Base-by-base conservation (phyloP, 1,284 basidiomycete species). In the Polyporus tsugae region DNA sequence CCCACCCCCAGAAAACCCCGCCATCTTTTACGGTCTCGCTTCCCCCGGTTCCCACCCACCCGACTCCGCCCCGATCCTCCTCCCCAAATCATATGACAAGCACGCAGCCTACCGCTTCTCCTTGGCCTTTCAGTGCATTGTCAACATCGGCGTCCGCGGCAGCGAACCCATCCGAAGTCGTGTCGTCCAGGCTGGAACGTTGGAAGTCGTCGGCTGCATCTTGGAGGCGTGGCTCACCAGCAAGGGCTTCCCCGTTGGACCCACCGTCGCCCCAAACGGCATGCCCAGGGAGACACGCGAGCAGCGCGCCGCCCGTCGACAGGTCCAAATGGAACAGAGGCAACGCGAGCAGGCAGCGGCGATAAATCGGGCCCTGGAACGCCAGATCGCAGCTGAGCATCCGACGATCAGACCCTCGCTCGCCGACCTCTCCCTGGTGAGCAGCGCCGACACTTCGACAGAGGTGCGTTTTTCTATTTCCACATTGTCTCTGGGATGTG, bases 131-230 rank as follows among this genome's bases (percentile, higher is more conserved):
- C 97, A 99, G 78, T 98, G 96, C 78, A 92, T 99, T 58, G 96
- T 98, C 74, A 99, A 99, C 81, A 96, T 99, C 74, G 97, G 98
- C 59, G 97, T 99, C 0, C 87, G 97, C 46, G 98, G 98, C n/a
- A 95, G 91, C 72, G 97, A 99, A 79, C 88, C 89, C 35, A 96
- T 97, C 74, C 86, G 97, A 55, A 94, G 93, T 65, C 86, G 97
- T 4, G 97, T 99, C 25, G 98, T 99, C 2, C 96, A 99, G 80
- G 96, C 97, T 0, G 97, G 97, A 35, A 96, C 97, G 1, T 86
- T 99, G 22, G 95, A 98, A 70, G 94, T 99, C 44, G 96, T 98
- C 2, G 95, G 96, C 6, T 95, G 95, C 75, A 95, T 99, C 39
- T 86, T 99, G 39, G 96, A 98, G 81, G 94, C 94, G 36, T 99